Base-by-base conservation (phyloP, 192 early-diverging fungal species). In the Mortierella hygrophila region DNA sequence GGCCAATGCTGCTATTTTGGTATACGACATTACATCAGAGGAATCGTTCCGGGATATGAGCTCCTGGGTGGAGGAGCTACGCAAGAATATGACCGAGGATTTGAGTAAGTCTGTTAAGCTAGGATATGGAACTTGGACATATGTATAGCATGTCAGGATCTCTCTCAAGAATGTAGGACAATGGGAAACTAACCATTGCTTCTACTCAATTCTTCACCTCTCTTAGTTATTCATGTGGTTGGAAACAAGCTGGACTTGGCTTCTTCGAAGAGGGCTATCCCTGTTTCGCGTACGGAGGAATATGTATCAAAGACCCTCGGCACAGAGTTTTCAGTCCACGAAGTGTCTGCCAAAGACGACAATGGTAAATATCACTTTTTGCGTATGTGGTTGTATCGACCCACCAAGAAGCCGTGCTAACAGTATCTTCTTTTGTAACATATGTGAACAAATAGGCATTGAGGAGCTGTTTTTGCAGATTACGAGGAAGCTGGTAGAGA, bases 231-330 rank as follows among this genome's bases (percentile, higher is more conserved):
- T 68, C 91, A 94, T 70, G 89, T 95, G 49, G 93, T 95, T 20
- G 94, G 93, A 55, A 95, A 95, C 86, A 95, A 95, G 80, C 89
- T 92, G 88, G 94, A 95, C 80, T 86, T 95, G 83, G 92, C 93
- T 32, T 76, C 89, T 29, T 89, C 88, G 70, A 89, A 86, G 75
- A 91, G 94, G 72, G 90, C 90, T 69, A 92, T 95, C 15, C 88
- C 92, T 73, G 89, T 90, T 72, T 74, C 89, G 18, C 91, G 90
- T 46, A 91, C 93, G 41, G 92, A 91, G 60, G 91, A 93, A 60
- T 95, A 94, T 70, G 89, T 92, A 79, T 88, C 92, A 81, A 88
- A 87, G 42, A 78, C 91, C 46, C 82, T 94, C 0, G 94, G 94
- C n/a, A 83, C 91, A 70, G 94, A 93, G 26, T 92, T 86, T 21